Conservation (phyloP, 257 asterid genomes). For the Leptodermis oblonga region DNA sequence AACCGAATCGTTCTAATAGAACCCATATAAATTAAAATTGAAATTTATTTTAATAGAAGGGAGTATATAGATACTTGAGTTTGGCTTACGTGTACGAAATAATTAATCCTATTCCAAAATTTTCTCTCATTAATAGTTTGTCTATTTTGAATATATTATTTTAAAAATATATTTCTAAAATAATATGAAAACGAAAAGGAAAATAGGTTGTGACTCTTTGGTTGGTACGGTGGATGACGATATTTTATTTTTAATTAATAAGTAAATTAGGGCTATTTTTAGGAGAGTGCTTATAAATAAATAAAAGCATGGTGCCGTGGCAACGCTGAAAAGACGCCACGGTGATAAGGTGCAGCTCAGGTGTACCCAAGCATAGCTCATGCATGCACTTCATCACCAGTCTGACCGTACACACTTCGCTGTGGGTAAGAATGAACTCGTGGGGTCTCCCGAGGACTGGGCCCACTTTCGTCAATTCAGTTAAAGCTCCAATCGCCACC, state of each 20-base stretch:
- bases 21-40: too few relatives aligned
- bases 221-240: too few relatives aligned
- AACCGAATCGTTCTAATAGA: too few relatives aligned
- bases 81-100: too few relatives aligned
- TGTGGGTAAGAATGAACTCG: neutral
- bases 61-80: too few relatives aligned
- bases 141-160: too few relatives aligned
- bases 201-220: too few relatives aligned
- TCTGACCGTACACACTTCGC: slow-evolving; percentile 12
- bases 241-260: neutral
- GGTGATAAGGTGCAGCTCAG: slow-evolving; percentile 28
- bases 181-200: too few relatives aligned
- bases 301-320: slow-evolving; percentile 22
- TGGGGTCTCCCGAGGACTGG: slow-evolving; percentile 8
- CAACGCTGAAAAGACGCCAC: slow-evolving; percentile 23
- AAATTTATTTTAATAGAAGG: too few relatives aligned
- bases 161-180: too few relatives aligned
- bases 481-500: neutral
- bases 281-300: slow-evolving; percentile 2
- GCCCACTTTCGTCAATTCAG: neutral
- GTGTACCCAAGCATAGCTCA: slow-evolving; percentile 7
- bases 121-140: too few relatives aligned
- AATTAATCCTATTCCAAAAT: too few relatives aligned
- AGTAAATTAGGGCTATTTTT: slow-evolving; percentile 8
- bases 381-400: slow-evolving; percentile 22